Conservation (phyloP, 331 rosid species). For the Malus hybrid region DNA sequence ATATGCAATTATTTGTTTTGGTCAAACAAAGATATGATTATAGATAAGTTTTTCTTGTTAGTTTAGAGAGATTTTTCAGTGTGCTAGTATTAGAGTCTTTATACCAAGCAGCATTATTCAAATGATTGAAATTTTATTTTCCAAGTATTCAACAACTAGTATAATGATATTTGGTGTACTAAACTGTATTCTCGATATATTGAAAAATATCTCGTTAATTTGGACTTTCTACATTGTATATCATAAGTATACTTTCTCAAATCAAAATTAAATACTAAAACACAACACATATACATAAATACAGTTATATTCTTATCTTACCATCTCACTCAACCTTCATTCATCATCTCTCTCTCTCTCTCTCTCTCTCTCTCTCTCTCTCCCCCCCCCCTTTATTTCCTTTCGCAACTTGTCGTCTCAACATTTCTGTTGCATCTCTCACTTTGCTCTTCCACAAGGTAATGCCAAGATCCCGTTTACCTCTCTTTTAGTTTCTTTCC, state of each 20-base stretch:
- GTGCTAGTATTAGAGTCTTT: no score
- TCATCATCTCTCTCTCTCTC: conserved; percentile 2
- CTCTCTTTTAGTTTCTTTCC: neutral
- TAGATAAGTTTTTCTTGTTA: no score
- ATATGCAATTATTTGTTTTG: no score
- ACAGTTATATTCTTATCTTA: conserved; percentile 61
- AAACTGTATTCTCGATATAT: no score
- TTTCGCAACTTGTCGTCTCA: neutral
- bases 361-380: neutral
- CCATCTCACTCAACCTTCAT: conserved; percentile 48
- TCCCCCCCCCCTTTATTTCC: conserved; percentile 2
- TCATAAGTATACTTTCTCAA: neutral
- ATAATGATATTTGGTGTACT: no score
- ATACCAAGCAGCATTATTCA: no score
- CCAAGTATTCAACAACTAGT: no score
- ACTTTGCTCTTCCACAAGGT: conserved; percentile 80
- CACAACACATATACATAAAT: neutral
- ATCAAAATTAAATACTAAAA: neutral
- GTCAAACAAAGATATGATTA: no score
- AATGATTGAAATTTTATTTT: no score
- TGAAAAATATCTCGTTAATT: no score
- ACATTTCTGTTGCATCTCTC: conserved; percentile 38
- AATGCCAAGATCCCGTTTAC: conserved; percentile 31
- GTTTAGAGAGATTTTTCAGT: no score
- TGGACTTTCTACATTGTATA: no score